Base-by-base conservation (phyloP, 768 basidiomycete genomes). In the Boletus vermiculosoides region DNA sequence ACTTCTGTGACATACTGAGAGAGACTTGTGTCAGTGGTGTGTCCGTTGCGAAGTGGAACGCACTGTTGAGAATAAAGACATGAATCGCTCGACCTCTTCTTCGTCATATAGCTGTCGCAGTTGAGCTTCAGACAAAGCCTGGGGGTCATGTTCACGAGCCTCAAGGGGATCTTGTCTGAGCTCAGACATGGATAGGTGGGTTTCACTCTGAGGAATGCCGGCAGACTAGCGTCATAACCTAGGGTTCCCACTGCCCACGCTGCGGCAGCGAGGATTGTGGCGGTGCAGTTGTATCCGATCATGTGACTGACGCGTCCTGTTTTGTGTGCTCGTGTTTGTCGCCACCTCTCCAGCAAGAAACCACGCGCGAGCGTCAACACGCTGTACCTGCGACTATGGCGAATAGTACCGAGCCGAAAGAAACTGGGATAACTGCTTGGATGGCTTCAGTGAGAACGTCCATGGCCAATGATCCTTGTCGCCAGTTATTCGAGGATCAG, bases 401-500 rank as follows among this genome's bases (percentile, higher is more conserved):
- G 25, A 61, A 31, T 23, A n/a, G 10, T 40, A 51, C 52, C 22
- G 57, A 56, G 42, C 22, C 40, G 36, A 60, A 60, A 23, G 55
- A 59, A 44, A 13, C 73, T 15, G 85, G 86, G n/a, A 80, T 91
- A 18, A 65, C 84, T 30, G 75, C 78, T 69, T 93, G 91, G 91
- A 82, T 83, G 54, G 79, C 86, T 57, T 75, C 80, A 23, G 81
- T 92, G 49, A 80, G 87, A 45, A 72, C 82, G 16, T 80, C 81
- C 34, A 90, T 92, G 84, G 81, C 79, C 8, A 84, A 78, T 48
- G 91, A 92, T 67, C 81, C 86, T 52, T 88, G 85, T 23, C 82
- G 87, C 15, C 79, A 86, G 61, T 73, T 82, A 48, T 84, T 93
- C 63, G 81, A 87, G 52, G 84, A 87, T 50, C 86, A 91, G 65